phyloP scores from a whole-genome alignment of 768 basidiomycete genomes.

The Suillus subalutaceus region DNA sequence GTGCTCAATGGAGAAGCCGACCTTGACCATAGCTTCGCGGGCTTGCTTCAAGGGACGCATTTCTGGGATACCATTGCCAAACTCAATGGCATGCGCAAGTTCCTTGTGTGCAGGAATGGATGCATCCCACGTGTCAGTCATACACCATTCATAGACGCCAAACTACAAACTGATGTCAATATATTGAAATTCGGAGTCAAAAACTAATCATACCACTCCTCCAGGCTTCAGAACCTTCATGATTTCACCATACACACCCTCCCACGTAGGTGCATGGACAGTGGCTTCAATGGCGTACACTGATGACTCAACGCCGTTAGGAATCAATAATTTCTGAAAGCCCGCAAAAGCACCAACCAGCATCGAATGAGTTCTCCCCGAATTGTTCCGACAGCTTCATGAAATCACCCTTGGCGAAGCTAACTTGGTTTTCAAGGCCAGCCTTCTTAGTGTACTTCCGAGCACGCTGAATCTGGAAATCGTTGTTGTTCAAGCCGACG shows the following conservation, averaged over 20 bases:
- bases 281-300: constrained; percentile 99
- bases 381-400: constrained; percentile 93
- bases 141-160: constrained; percentile 98
- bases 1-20: constrained; percentile 86
- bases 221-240: constrained; percentile 94
- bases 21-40: constrained; percentile 74
- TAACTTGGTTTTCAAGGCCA: constrained; percentile 75
- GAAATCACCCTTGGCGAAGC: constrained; percentile 92
- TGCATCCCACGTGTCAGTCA: constrained; percentile 95
- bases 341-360: constrained; percentile 57
- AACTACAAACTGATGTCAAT: constrained; percentile 54
- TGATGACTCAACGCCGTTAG: constrained; percentile 30
- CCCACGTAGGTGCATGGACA: constrained; percentile 93
- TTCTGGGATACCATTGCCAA: constrained; percentile 97
- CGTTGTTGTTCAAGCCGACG: constrained; percentile 93
- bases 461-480: constrained; percentile 91
- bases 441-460: constrained; percentile 76
- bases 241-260: constrained; percentile 94
- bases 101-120: constrained; percentile 85
- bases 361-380: constrained; percentile 92
- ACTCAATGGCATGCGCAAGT: constrained; percentile 88
- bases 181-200: background rate
- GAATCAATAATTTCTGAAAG: background rate
- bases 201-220: constrained; percentile 70
- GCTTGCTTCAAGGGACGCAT: constrained; percentile 81